These are phyloP conservation scores for Solanum ahanhuiri DNA, from an alignment of 257 asterid genomes.

Conservation along the genomic window DNA sequence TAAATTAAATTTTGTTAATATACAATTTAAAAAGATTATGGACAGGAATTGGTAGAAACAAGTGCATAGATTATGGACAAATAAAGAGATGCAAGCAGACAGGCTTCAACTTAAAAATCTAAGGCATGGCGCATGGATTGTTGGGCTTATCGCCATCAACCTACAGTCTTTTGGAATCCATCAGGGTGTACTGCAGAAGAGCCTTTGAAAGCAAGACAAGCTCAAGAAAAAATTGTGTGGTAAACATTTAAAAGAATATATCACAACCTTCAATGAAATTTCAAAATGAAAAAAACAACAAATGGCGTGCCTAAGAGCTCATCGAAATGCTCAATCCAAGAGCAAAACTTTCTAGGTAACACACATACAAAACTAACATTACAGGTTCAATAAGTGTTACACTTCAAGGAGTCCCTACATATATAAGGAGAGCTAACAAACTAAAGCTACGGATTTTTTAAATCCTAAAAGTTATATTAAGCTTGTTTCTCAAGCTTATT, in stretches of 20 bases:
- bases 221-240: not conserved
- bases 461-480: not conserved
- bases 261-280: not conserved
- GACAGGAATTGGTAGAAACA: not conserved
- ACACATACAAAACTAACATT: not conserved
- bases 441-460: not conserved
- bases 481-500: not conserved
- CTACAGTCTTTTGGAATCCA: not conserved
- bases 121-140: not conserved
- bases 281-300: not conserved
- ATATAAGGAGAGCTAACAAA: not conserved
- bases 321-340: not conserved
- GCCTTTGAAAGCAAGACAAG: not conserved
- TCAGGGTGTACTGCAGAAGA: not conserved
- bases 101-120: not conserved
- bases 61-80: not conserved
- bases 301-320: not conserved
- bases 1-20: no score
- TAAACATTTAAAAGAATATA: not conserved
- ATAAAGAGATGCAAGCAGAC: not conserved
- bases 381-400: not conserved
- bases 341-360: not conserved
- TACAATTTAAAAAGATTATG: no score
- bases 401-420: not conserved
- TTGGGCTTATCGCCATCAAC: not conserved